phyloP scores from a whole-genome alignment of 2,329 filamentous ascomycete genomes.

The Sporothrix brasiliensis region DNA sequence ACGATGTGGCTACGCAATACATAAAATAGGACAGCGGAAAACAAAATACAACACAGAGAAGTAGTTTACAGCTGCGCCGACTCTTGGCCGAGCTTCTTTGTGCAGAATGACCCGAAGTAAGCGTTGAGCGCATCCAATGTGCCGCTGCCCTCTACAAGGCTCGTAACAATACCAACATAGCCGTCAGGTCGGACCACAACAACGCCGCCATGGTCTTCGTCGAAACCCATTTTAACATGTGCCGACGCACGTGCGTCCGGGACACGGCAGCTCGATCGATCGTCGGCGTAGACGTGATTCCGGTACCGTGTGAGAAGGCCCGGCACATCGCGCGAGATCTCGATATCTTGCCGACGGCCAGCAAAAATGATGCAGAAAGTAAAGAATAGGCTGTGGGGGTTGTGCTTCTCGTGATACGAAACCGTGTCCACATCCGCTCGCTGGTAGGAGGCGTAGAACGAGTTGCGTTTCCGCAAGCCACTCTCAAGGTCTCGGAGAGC shows the following conservation, averaged over 20 bases:
- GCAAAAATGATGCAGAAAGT: conserved; percentile 78
- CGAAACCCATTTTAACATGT: conserved; percentile 84
- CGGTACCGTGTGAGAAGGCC: conserved; percentile 71
- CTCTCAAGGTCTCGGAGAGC: conserved; percentile 72
- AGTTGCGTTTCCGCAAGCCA: conserved; percentile 65
- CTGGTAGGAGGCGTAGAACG: conserved; percentile 71
- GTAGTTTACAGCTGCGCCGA: conserved; percentile 46
- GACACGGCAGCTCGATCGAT: conserved; percentile 71
- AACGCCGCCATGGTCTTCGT: conserved; percentile 72
- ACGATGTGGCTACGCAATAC: neutral
- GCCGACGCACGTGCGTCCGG: conserved; percentile 72
- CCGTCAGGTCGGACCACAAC: conserved; percentile 86
- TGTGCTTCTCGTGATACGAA: conserved; percentile 77
- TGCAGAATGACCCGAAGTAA: conserved; percentile 76
- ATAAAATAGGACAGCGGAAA: neutral
- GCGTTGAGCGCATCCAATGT: conserved; percentile 78
- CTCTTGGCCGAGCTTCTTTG: conserved; percentile 57
- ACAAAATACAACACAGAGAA: neutral
- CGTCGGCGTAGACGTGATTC: conserved; percentile 84
- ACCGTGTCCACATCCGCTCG: conserved; percentile 64
- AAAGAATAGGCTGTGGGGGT: conserved; percentile 82
- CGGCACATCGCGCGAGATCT: conserved; percentile 72
- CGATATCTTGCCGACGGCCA: conserved; percentile 66
- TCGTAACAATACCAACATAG: conserved; percentile 77
- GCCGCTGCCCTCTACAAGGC: conserved; percentile 72